phyloP scores from a whole-genome alignment of 2,329 filamentous ascomycete species.

The Aspergillus pseudonomiae region DNA sequence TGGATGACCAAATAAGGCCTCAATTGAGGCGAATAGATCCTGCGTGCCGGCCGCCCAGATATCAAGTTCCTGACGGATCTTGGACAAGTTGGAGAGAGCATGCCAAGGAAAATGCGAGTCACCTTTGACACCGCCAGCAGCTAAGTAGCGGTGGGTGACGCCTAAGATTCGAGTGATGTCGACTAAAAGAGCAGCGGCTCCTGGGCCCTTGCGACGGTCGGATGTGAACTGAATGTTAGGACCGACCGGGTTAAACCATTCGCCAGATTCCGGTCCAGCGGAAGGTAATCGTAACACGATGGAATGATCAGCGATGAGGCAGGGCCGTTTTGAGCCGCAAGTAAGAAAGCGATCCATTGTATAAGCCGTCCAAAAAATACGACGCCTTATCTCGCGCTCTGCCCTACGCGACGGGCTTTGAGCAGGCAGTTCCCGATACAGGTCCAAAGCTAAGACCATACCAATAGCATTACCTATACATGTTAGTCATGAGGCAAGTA shows the following conservation, averaged over 20 bases:
- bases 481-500: neutral
- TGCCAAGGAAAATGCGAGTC: conserved; percentile 93
- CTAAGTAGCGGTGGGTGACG: conserved; percentile 80
- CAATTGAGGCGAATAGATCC: conserved; percentile 75
- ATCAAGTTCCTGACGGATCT: conserved; percentile 82
- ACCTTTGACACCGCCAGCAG: conserved; percentile 82
- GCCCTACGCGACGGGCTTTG: conserved; percentile 61
- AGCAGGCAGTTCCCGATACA: conserved; percentile 74
- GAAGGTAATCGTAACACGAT: conserved; percentile 76
- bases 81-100: conserved; percentile 79
- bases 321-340: conserved; percentile 79
- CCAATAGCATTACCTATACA: conserved; percentile 70
- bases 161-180: conserved; percentile 83
- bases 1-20: conserved; percentile 73
- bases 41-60: conserved; percentile 82
- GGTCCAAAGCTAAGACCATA: conserved; percentile 80
- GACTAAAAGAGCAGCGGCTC: conserved; percentile 78
- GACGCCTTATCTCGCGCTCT: conserved; percentile 74
- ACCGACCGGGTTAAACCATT: conserved; percentile 77
- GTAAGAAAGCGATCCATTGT: conserved; percentile 81
- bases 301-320: conserved; percentile 76
- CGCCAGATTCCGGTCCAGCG: conserved; percentile 67
- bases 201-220: conserved; percentile 71
- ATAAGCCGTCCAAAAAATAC: conserved; percentile 90
- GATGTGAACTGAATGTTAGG: conserved; percentile 77